These are phyloP conservation scores for Aspergillus sojae DNA, from an alignment of 2,329 filamentous ascomycete genomes.

Conservation along the genomic window DNA sequence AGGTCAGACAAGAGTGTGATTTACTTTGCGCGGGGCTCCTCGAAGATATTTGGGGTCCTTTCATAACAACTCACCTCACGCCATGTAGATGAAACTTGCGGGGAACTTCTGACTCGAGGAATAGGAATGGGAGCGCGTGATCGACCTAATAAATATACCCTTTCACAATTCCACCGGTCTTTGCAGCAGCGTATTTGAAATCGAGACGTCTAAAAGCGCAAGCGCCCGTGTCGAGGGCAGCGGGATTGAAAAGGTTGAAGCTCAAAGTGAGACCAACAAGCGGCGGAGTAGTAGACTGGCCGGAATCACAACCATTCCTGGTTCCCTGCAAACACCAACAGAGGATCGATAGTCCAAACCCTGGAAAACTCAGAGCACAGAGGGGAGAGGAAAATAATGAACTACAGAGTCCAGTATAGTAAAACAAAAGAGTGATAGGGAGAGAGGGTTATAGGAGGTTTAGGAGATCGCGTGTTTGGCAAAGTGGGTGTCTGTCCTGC, in stretches of 20 bases:
- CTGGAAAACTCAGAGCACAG: neutral
- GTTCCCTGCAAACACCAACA: slow-evolving; percentile 19
- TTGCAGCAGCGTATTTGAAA: neutral
- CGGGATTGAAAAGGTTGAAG: slow-evolving; percentile 25
- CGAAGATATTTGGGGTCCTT: slow-evolving; percentile 17
- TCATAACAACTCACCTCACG: slow-evolving; percentile 27
- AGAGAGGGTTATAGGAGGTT: slow-evolving; percentile 12
- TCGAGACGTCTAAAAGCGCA: slow-evolving; percentile 8
- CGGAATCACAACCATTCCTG: slow-evolving; percentile 35
- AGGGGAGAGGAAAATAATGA: slow-evolving; percentile 3
- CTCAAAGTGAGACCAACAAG: slow-evolving; percentile 38
- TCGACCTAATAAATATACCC: slow-evolving; percentile 6
- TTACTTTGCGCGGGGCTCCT: slow-evolving; percentile 20
- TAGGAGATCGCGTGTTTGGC: slow-evolving; percentile 26
- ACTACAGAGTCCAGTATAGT: neutral
- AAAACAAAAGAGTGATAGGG: slow-evolving; percentile 4
- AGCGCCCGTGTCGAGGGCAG: slow-evolving; percentile 20
- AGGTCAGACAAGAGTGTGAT: slow-evolving; percentile 5
- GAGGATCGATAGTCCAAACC: slow-evolving; percentile 4
- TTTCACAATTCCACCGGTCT: neutral
- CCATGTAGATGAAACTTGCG: slow-evolving; percentile 29
- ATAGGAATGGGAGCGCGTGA: slow-evolving; percentile 18
- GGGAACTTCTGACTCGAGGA: slow-evolving; percentile 22
- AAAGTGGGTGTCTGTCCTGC: slow-evolving; percentile 28
- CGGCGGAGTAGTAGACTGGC: slow-evolving; percentile 38